A percentile compares a stretch with the other conserved stretches of the same genome.
These are phyloP conservation scores for Aspergillus tanneri DNA, from an alignment of 2,329 filamentous ascomycete genomes.

Conservation along the genomic window DNA sequence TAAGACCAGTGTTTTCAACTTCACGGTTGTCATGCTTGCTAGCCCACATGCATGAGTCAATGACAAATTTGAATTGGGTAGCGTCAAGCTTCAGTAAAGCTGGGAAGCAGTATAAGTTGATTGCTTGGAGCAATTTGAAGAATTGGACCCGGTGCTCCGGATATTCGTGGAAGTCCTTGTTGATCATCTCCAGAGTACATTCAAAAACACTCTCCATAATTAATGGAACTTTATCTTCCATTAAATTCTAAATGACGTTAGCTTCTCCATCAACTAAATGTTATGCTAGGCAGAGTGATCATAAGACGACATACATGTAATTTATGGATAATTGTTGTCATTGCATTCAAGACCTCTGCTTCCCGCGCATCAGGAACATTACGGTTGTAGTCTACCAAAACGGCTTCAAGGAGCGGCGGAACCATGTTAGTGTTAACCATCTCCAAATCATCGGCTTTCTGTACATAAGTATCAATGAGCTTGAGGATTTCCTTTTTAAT, in stretches of 20 bases:
- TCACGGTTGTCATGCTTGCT: conserved; percentile 99
- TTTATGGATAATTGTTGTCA: conserved; percentile 96
- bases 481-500: conserved; percentile 99
- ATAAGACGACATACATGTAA: conserved; percentile 91
- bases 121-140: conserved; percentile 92
- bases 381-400: conserved; percentile 92
- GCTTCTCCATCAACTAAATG: conserved; percentile 11
- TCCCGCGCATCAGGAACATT: conserved; percentile 95
- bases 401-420: conserved; percentile 89
- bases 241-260: conserved; percentile 65
- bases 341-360: conserved; percentile 93
- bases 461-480: conserved; percentile 95
- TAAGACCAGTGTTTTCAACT: conserved; percentile 91
- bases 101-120: conserved; percentile 97
- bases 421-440: conserved; percentile 93
- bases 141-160: conserved; percentile 99
- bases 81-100: conserved; percentile 91
- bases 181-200: conserved; percentile 99
- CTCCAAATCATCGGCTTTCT: conserved; percentile 94
- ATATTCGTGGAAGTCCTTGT: conserved; percentile 99
- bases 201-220: conserved; percentile 99
- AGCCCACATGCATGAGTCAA: conserved; percentile 99
- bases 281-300: not conserved
- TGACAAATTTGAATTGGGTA: conserved; percentile 98
- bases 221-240: conserved; percentile 96